A percentile compares a stretch with the other conserved stretches of the same genome.
Evolutionary conservation across 1,139 yeast genomes (phyloP).

Genomic region (Arxiozyma bovina): DNA sequence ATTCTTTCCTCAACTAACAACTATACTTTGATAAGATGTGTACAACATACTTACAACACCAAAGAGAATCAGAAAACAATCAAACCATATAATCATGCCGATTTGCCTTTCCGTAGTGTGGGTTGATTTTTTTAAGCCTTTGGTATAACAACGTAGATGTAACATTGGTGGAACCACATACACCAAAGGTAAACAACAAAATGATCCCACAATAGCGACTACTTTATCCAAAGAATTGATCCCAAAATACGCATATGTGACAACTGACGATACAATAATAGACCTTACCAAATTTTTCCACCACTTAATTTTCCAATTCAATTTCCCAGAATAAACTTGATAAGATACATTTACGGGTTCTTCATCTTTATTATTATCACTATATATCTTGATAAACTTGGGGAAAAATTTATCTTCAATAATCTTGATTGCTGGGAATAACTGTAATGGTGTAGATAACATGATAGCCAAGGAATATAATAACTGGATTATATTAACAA

Average conservation of each 20-base stretch:
- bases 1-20: neutral
- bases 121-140: neutral
- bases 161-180: constrained; percentile 76
- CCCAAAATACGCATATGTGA: constrained; percentile 50
- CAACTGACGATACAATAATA: constrained; percentile 43
- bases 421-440: constrained; percentile 68
- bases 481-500: constrained; percentile 59
- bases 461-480: constrained; percentile 67
- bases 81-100: constrained; percentile 27
- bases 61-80: constrained; percentile 42
- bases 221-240: constrained; percentile 60
- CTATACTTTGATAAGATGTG: constrained; percentile 53
- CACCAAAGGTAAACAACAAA: constrained; percentile 76
- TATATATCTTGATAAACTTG: constrained; percentile 26
- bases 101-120: neutral
- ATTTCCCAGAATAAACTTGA: constrained; percentile 43
- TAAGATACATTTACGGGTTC: constrained; percentile 7
- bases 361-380: constrained; percentile 5
- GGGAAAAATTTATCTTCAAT: constrained; percentile 54
- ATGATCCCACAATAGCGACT: constrained; percentile 71
- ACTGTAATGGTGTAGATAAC: constrained; percentile 65
- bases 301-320: constrained; percentile 51
- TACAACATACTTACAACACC: constrained; percentile 57
- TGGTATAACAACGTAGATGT: constrained; percentile 33
- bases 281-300: constrained; percentile 51